Evolutionary conservation across 441 rosid genomes (phyloP).

Genomic region (Brassica hybrid): DNA sequence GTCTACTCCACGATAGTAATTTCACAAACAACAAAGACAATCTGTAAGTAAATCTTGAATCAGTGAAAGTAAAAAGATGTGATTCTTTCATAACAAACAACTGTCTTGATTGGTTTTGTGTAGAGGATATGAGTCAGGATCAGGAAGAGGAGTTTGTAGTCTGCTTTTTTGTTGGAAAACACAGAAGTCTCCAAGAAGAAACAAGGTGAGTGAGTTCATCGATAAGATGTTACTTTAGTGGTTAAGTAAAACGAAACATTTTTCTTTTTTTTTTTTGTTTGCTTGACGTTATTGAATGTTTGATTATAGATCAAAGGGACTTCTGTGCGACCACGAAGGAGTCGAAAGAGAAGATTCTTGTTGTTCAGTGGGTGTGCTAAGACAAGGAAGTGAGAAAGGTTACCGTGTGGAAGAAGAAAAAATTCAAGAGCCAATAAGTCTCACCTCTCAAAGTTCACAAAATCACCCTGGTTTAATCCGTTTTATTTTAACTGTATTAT

Average conservation of each 20-base stretch:
- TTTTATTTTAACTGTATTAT: slow-evolving; percentile 14
- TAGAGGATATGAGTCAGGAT: slow-evolving; percentile 83
- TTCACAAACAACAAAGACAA: slow-evolving; percentile 69
- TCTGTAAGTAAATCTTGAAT: slow-evolving; percentile 62
- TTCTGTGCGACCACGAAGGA: slow-evolving; percentile 51
- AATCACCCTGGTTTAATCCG: background rate
- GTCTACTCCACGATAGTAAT: slow-evolving; percentile 71
- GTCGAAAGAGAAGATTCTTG: slow-evolving; percentile 53
- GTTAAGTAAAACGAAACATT: background rate
- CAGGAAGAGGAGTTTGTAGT: slow-evolving; percentile 81
- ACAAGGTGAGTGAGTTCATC: slow-evolving; percentile 66
- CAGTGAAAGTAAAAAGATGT: background rate
- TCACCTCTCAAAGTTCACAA: slow-evolving; percentile 3
- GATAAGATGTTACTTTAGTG: background rate
- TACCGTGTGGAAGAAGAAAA: slow-evolving; percentile 46
- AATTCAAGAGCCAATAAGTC: background rate
- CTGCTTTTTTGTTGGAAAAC: slow-evolving; percentile 87
- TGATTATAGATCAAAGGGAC: slow-evolving; percentile 60
- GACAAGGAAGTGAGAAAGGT: slow-evolving; percentile 59
- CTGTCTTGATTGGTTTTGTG: slow-evolving; percentile 33
- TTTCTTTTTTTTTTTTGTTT: background rate
- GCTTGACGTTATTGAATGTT: slow-evolving; percentile 6
- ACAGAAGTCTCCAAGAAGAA: slow-evolving; percentile 52
- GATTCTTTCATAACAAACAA: slow-evolving; percentile 23
- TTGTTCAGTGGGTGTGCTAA: slow-evolving; percentile 76